Evolutionary conservation across 106 monocot genomes (phyloP), one percentile per base, ranked within the genome.

Genomic region (Narthecium ossifragum): DNA sequence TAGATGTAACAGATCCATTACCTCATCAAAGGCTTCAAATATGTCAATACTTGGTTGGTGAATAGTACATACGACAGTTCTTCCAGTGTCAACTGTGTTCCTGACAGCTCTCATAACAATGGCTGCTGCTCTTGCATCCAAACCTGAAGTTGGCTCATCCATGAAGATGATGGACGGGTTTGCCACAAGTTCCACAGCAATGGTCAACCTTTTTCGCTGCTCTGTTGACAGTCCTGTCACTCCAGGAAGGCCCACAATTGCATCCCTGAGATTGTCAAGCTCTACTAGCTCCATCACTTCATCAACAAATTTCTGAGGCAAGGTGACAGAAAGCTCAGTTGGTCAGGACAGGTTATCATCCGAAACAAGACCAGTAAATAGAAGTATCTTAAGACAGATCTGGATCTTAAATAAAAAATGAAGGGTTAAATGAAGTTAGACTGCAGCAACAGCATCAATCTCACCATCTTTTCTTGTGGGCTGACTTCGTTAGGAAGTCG

Each of bases 111-210:
- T 75, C 83, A 83, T 83, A 29, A 88, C 88, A 60, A 83, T 83
- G 5, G 88, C 88, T 14, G 88, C 88, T 36, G 88, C 83, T 48
- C 80, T 73, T 38, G 88, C 88, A 70, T 88, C 88, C 17, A 83
- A 80, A 18, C 88, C 83, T 20, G 83, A 80, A 29, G 88, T 88
- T 12, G 88, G 88, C 20, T 88, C 88, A 58, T 88, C 88, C 88
- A 88, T 88, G 80, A 88, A 88, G n/a, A 88, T 79, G 17, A 88
- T 88, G 0, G 88, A 88, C 22, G 88, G 88, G 65, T 88, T 88
- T 11, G 83, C 88, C 23, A 88, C 88, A 39, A 88, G 80, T 64
- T 88, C 88, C 18, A 88, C 88, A 4, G 83, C 88, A 12, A 88
- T 88, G 4, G 88, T 88, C 43, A 88, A 61, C 52, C 88, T 69